These are phyloP conservation scores for Termitomyces sp. DNA, from an alignment of 768 basidiomycete species.

Conservation along the genomic window DNA sequence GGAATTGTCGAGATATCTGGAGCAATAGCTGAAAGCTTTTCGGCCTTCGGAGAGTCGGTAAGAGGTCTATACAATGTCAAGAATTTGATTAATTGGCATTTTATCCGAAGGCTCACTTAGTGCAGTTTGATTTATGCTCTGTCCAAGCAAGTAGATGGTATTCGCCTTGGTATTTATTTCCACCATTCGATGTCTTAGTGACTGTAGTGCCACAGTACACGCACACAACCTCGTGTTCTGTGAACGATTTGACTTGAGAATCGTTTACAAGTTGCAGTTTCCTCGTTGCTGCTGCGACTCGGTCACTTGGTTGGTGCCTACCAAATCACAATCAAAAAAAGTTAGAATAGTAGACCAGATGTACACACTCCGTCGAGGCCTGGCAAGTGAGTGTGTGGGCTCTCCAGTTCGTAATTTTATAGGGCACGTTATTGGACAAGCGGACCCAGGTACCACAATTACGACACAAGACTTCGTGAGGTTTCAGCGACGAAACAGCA, in stretches of 20 bases:
- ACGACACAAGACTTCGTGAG: conserved; percentile 51
- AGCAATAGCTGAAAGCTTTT: conserved; percentile 4
- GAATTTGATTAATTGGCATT: neutral
- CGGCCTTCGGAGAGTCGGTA: conserved; percentile 3
- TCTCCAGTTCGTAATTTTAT: conserved; percentile 49
- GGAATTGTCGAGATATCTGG: conserved; percentile 9
- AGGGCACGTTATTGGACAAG: conserved; percentile 37
- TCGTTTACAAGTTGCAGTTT: conserved; percentile 63
- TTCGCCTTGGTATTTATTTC: conserved; percentile 54
- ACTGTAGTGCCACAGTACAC: conserved; percentile 43
- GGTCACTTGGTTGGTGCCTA: conserved; percentile 43
- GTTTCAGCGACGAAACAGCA: conserved; percentile 42
- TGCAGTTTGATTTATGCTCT: conserved; percentile 53
- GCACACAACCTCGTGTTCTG: conserved; percentile 44
- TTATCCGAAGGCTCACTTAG: conserved; percentile 8
- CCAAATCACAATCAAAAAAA: neutral
- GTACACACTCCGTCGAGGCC: conserved; percentile 31
- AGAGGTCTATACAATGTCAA: neutral
- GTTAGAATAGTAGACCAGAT: neutral
- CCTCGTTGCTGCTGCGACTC: conserved; percentile 58
- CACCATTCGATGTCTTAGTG: conserved; percentile 17
- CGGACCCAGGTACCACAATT: conserved; percentile 62
- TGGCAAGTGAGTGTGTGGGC: conserved; percentile 45
- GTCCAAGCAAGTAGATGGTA: conserved; percentile 61
- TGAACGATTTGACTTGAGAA: conserved; percentile 48